phyloP scores from a whole-genome alignment of 306 rosid genomes.

The Cicer judaicum region DNA sequence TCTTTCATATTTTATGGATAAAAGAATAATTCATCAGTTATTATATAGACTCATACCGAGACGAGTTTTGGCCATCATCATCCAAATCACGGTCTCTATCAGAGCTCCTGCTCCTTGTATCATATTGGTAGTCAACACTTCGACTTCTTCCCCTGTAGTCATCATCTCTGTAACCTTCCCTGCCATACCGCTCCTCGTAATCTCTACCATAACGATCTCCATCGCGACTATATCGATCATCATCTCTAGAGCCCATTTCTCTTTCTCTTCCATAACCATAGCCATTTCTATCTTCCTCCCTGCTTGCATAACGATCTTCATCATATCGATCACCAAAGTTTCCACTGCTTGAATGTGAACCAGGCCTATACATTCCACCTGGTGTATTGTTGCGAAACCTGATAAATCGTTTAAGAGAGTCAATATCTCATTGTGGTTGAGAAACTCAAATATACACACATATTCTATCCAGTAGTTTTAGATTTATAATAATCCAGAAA shows the following conservation, averaged over 20 bases:
- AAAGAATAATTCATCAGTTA: slow-evolving; percentile 7
- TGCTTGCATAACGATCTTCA: slow-evolving; percentile 76
- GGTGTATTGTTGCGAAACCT: slow-evolving; percentile 76
- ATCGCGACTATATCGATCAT: slow-evolving; percentile 75
- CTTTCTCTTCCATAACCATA: slow-evolving; percentile 80
- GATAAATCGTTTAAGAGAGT: slow-evolving; percentile 45
- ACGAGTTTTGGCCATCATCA: slow-evolving; percentile 86
- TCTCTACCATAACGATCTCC: slow-evolving; percentile 87
- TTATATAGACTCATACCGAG: slow-evolving; percentile 65
- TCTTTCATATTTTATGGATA: slow-evolving; percentile 14
- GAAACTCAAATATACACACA: slow-evolving; percentile 20
- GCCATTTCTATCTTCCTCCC: slow-evolving; percentile 78
- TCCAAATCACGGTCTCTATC: slow-evolving; percentile 76
- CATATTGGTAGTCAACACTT: slow-evolving; percentile 65
- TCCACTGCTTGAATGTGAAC: slow-evolving; percentile 61
- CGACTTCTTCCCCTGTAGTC: slow-evolving; percentile 85
- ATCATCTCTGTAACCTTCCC: slow-evolving; percentile 81
- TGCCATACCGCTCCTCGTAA: slow-evolving; percentile 74
- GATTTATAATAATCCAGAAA: slow-evolving; percentile 39
- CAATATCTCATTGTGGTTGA: slow-evolving; percentile 33
- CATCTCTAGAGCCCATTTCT: slow-evolving; percentile 82
- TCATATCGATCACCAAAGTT: slow-evolving; percentile 76
- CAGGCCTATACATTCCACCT: slow-evolving; percentile 88
- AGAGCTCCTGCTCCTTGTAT: slow-evolving; percentile 79
- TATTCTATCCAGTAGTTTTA: neutral